Evolutionary conservation across 352 stramenopile genomes (phyloP), one percentile per base, ranked within the genome.

Genomic region (Achlya hypogyna): DNA sequence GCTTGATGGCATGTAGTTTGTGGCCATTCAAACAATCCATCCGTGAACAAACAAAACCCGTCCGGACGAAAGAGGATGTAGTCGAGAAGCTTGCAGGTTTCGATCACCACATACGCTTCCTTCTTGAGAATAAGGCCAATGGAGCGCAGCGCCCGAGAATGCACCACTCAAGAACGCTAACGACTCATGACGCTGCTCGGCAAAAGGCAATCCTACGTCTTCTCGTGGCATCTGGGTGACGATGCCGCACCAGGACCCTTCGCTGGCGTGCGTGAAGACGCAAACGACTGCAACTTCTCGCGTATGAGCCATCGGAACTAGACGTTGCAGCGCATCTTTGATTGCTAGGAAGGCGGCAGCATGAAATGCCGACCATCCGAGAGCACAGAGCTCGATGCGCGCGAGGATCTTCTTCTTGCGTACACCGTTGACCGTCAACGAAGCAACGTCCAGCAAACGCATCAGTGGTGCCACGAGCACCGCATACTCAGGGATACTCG

Each of bases 51-150:
- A 1, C 23, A n/a, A 31, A 77, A 77, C 29, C 64, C 69, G 1
- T 60, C 38, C 4, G 52, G 43, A 1, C 69, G 62, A 4, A 70
- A 31, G 40, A 74, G 34, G n/a, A 73, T 29, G 35, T 77, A 77
- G 1, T 70, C 63, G 9, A 74, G 40, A 0, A 56, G 45, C 31
- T 74, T 74, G 25, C 62, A 73, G 4, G 69, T 63, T 43, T 74
- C 72, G 5, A 74, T 64, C 2, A 77, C 69, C 0, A 56, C 68
- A 38, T 66, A 78, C 27, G 65, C 72, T 25, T 70, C 59, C 51
- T 75, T 78, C 27, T 75, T 67, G 4, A 75, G 45, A 22, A 65
- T 74, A 0, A n/a, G 65, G 32, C 70, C 72, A 75, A 0, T 58
- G 52, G 5, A 29, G n/a, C 12, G 38, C 6, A 4, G 62, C 25